Evolutionary conservation across 495 filamentous ascomycete genomes (phyloP), one percentile per base, ranked within the genome.

Genomic region (Xylaria sp.): DNA sequence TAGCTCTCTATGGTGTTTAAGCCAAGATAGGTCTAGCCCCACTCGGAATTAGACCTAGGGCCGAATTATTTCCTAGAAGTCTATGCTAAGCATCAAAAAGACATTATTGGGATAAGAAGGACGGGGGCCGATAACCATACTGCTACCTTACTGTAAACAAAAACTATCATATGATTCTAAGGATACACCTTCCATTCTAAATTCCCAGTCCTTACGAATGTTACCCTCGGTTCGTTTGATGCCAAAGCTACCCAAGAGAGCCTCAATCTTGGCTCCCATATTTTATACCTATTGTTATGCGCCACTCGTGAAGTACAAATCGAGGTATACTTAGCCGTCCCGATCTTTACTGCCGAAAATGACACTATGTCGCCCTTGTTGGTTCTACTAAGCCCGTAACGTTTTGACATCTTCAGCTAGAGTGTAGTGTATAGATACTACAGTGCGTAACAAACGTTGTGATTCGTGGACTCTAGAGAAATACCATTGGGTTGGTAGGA

Each of bases 401-500:
- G 57, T 59, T 21, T 59, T 33, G 33, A 59, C 33, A 21, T 37
- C 19, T 6, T 12, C 21, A 35, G 12, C 33, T 59, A 59, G 6
- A 37, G 33, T 59, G 55, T 59, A 59, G 31, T 24, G 24, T 24
- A 53, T 29, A 53, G 44, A 59, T 9, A 5, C 57, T 59, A 59
- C 53, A 59, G 57, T 59, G 33, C 31, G 15, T 35, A 35, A 58
- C 15, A 58, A 35, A 58, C 53, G 29, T 33, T 58, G 15, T 35
- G 2, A 35, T 35, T 17, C 29, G 5, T n/a, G n/a, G n/a, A n/a
- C n/a, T n/a, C n/a, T n/a, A 19, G 35, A 53, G 24, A 5, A 53
- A 58, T 58, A 19, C 53, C 29, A 19, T 58, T 35, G 6, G 33
- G 33, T n/a, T 58, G 29, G 15, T 19, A 9, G 17, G 15, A 8